These are phyloP conservation scores for Xylaria scruposa DNA, from an alignment of 495 filamentous ascomycete genomes.

Conservation along the genomic window DNA sequence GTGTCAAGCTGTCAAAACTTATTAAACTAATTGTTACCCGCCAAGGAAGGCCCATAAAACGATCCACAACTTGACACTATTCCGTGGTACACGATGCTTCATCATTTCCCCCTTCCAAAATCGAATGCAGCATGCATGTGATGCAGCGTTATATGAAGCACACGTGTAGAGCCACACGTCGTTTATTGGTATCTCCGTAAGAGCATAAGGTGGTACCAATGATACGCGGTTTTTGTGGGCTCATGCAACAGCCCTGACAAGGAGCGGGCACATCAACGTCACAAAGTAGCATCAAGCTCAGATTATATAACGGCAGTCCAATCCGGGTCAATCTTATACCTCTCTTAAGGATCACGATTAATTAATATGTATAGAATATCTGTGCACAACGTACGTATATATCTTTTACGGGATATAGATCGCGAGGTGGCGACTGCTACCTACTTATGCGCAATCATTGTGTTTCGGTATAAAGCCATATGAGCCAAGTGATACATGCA, in stretches of 20 bases:
- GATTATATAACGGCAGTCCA: not conserved
- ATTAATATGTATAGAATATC: not conserved
- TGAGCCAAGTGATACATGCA: not conserved
- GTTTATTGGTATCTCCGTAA: not conserved
- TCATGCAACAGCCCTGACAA: not conserved
- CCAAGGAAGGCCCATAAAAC: slow-evolving; percentile 12
- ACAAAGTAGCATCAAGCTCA: slow-evolving; percentile 3
- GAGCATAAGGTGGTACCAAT: not conserved
- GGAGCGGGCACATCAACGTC: not conserved
- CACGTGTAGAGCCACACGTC: not conserved
- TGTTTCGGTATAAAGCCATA: not conserved
- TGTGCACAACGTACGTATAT: not conserved
- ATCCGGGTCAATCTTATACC: not conserved
- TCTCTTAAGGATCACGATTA: not conserved
- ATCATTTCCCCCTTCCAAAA: not conserved
- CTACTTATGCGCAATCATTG: not conserved
- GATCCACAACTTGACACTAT: slow-evolving; percentile 13
- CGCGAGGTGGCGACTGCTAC: not conserved
- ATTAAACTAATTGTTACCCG: not conserved
- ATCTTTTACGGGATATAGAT: not conserved
- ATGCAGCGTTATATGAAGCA: not conserved
- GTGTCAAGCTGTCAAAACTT: slow-evolving; percentile 6
- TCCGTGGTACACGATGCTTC: slow-evolving; percentile 8
- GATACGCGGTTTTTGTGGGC: not conserved
- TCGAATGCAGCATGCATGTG: slow-evolving; percentile 15